phyloP scores from a whole-genome alignment of 1,284 basidiomycete species.

The Erythrobasidium hasegawianum region DNA sequence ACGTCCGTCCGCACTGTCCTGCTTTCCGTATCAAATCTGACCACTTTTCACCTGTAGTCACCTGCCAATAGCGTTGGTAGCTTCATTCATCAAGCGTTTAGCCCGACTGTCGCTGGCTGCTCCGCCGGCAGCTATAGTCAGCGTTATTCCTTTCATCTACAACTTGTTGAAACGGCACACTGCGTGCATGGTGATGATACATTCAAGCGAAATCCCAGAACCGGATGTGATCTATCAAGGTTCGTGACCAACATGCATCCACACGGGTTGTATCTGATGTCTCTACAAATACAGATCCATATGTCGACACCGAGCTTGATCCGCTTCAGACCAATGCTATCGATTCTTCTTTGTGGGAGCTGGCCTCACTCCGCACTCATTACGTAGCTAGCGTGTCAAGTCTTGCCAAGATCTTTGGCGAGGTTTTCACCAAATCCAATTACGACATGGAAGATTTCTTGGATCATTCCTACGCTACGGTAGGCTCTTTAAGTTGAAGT shows the following conservation, averaged over 20 bases:
- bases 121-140: conserved; percentile 83
- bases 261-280: neutral
- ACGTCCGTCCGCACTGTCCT: conserved; percentile 58
- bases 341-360: conserved; percentile 87
- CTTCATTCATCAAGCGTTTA: conserved; percentile 90
- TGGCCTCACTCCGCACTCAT: conserved; percentile 72
- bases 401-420: conserved; percentile 76
- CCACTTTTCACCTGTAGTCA: conserved; percentile 57
- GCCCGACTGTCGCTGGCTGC: conserved; percentile 77
- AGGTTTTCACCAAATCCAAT: conserved; percentile 85
- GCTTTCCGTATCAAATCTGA: conserved; percentile 17
- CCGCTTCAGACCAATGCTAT: conserved; percentile 76
- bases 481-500: conserved; percentile 55
- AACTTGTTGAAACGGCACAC: conserved; percentile 92
- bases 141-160: conserved; percentile 89
- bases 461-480: conserved; percentile 90
- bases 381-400: conserved; percentile 81
- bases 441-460: conserved; percentile 94
- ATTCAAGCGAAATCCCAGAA: conserved; percentile 51
- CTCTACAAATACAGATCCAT: conserved; percentile 60
- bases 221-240: conserved; percentile 7
- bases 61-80: conserved; percentile 79
- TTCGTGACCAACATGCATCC: neutral
- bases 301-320: conserved; percentile 63
- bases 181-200: conserved; percentile 86